Evolutionary conservation across 805 yeast genomes (phyloP), one percentile per base, ranked within the genome.

Genomic region (Saccharomycopsis selenospora): DNA sequence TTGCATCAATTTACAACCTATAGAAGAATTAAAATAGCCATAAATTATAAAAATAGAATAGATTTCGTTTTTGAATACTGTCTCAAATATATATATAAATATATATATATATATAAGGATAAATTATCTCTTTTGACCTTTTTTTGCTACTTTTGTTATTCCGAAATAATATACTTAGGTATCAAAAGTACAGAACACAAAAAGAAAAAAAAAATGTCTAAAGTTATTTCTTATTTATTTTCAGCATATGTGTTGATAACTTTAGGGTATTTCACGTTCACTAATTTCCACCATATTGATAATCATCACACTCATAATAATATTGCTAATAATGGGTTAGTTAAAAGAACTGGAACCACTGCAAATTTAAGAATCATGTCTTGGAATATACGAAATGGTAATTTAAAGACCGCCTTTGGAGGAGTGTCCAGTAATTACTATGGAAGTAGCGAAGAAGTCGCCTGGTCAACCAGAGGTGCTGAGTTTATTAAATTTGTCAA

Each of bases 391-490:
- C 26, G 50, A 41, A 42, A 40, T 36, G 50, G 38, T 20, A 20
- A 33, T 17, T 14, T 33, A 20, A 14, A 17, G 6, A 20, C 20
- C 6, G n/a, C 38, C 4, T 14, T 33, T 14, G 10, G 17, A 7
- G 17, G 38, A 14, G 38, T 33, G 4, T 33, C 38, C 3, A 36
- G 61, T 2, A 14, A 49, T 2, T 66, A 57, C 42, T 67, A 55
- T 42, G 45, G 59, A n/a, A 50, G 58, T n/a, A 58, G 45, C 36
- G 30, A 42, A 3, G 70, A 67, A 53, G 56, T 48, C 28, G 56
- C 67, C 8, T 67, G 71, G 71, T 62, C 69, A 3, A 36, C 43
- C 22, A 57, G 71, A 27, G 55, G 71, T 42, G 57, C 66, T 24
- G 68, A 63, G 3, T 56, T 67, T 10, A 61, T 60, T 13, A 66